Evolutionary conservation across 805 yeast species (phyloP).

Genomic region (Pichia pseudocactophila): DNA sequence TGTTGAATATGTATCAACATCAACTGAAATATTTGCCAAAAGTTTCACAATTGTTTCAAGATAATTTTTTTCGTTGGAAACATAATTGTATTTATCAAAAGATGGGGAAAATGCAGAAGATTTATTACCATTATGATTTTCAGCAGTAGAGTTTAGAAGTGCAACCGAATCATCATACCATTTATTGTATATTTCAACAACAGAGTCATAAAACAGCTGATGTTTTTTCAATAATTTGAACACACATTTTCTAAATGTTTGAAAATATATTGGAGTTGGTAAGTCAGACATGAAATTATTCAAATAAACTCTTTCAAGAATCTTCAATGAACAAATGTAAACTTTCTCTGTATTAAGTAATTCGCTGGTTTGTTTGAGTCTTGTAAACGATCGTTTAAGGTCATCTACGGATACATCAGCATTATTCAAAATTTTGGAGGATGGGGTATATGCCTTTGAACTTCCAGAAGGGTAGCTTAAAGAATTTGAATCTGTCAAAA

Average conservation of each 20-base stretch:
- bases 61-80: constrained; percentile 15
- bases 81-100: constrained; percentile 18
- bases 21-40: constrained; percentile 15
- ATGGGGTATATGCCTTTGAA: constrained; percentile 9
- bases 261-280: constrained; percentile 30
- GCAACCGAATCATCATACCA: constrained; percentile 15
- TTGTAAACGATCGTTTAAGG: constrained; percentile 17
- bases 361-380: constrained; percentile 33
- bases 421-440: constrained; percentile 4
- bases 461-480: neutral
- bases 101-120: constrained; percentile 17
- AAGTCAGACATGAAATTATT: constrained; percentile 29
- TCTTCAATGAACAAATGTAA: constrained; percentile 36
- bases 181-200: constrained; percentile 18
- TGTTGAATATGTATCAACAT: constrained; percentile 19
- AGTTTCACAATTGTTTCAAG: constrained; percentile 15
- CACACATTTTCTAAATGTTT: constrained; percentile 23
- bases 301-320: constrained; percentile 36
- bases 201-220: constrained; percentile 20
- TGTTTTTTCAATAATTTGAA: constrained; percentile 28
- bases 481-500: neutral
- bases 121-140: constrained; percentile 7
- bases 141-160: neutral
- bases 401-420: neutral
- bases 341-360: constrained; percentile 39